Base-by-base conservation (phyloP, 2,329 filamentous ascomycete species). In the Diaporthe batatas region DNA sequence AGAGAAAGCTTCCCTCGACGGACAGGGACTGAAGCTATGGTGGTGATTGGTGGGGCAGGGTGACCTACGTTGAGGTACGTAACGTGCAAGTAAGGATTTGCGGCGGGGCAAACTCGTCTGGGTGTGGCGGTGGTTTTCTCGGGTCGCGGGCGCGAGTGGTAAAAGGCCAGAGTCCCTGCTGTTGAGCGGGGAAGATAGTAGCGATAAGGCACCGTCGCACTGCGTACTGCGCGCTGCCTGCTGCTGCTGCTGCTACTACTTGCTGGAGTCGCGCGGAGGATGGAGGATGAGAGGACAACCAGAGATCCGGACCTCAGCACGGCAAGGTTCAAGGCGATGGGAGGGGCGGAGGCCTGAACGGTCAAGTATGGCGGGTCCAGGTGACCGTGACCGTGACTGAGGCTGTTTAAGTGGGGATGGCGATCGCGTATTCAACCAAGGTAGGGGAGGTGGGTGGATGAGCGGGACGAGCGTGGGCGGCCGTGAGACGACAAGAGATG, bases 301-400 rank as follows among this genome's bases (percentile, higher is more conserved):
- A 65, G 47, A 64, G n/a, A 53, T 62, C 47, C 55, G 47, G 36
- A 53, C 18, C 44, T 34, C 18, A 34, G 39, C 53, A 51, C 53
- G 39, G 51, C 54, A 53, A 68, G 39, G 54, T 29, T 72, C 32
- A 25, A 42, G 55, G 36, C 39, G 68, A 68, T 70, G 44, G 18
- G 34, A 62, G 36, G 29, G 11, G 25, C n/a, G 55, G 23, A 32
- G 44, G 44, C n/a, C 29, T 51, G 14, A 32, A 42, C 53, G 62
- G 44, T 64, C 53, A 42, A 65, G 53, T 34, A 25, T 21, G 34
- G 54, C 70, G 44, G 42, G 42, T 23, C 16, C 18, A 68, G 49
- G 68, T 7, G 73, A 76, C 55, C 58, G 42, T 67, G 53, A 76
- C 71, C 77, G 75, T 68, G 57, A 68, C 75, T 70, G 57, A 69